A percentile compares a stretch with the other conserved stretches of the same genome.
phyloP scores from a whole-genome alignment of 345 rosid genomes.

The Toxicodendron radicans region DNA sequence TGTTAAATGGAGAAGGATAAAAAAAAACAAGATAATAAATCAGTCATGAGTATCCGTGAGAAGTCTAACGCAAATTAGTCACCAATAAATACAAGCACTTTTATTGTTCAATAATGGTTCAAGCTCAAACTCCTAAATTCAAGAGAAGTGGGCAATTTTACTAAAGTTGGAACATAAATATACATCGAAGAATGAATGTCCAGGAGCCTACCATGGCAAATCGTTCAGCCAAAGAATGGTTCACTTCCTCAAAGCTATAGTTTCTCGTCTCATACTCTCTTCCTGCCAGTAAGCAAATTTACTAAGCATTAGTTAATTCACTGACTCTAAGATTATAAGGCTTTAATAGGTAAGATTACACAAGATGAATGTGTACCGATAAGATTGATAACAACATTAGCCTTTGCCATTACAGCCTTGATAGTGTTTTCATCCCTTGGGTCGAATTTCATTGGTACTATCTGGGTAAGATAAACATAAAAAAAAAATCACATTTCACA shows the following conservation, averaged over 20 bases:
- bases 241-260: constrained; percentile 92
- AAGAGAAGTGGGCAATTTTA: background rate
- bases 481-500: background rate
- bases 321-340: background rate
- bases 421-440: constrained; percentile 90
- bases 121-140: background rate
- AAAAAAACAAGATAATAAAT: background rate
- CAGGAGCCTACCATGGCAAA: constrained; percentile 69
- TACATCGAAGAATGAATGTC: constrained; percentile 1
- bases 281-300: constrained; percentile 47
- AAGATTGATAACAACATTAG: constrained; percentile 95
- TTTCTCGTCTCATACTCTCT: constrained; percentile 92
- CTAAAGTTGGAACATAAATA: background rate
- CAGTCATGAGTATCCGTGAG: background rate
- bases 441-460: constrained; percentile 89
- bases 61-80: background rate
- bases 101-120: background rate
- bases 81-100: background rate
- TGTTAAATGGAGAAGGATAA: background rate
- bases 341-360: background rate
- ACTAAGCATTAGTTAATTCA: background rate
- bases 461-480: constrained; percentile 44
- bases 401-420: constrained; percentile 99
- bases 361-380: constrained; percentile 53
- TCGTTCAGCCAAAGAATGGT: constrained; percentile 77